Evolutionary conservation across 2,329 filamentous ascomycete genomes (phyloP), one percentile per base, ranked within the genome.

Genomic region (Nemania sp.): DNA sequence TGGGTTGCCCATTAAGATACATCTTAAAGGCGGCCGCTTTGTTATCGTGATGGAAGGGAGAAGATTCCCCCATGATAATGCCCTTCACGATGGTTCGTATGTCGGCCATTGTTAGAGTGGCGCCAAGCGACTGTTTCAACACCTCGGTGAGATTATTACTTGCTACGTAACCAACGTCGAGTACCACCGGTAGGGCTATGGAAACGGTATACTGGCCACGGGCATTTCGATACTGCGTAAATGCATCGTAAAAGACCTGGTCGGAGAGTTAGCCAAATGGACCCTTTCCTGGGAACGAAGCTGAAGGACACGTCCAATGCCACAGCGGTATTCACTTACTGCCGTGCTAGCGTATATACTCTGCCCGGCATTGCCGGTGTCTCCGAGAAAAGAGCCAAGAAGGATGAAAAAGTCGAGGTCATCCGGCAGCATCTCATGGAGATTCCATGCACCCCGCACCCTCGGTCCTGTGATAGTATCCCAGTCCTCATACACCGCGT

Each of bases 351-450:
- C 62, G 46, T 75, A 75, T 34, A 69, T 70, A 45, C 62, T 60
- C 51, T 75, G 73, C 4, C 60, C 64, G 1, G 62, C 42, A 29
- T 65, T 65, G 1, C 69, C 71, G 4, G 68, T 53, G 6, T 43
- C 51, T 15, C 63, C 56, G 10, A 43, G 61, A 64, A 6, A 65
- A 54, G 35, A 69, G 51, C 15, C 70, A 71, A 17, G 63, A 65
- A 47, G 67, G 34, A 73, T 53, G 54, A 73, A 74, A 55, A 74
- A 70, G 58, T 74, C 72, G 10, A 73, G 57, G 9, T 65, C 42
- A 11, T 18, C 45, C 25, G 25, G 64, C 49, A 48, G 51, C n/a
- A 60, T 9, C 5, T 64, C 54, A 18, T 64, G 58, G 3, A 64
- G 50, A 34, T 64, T 58, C 61, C 61, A 61, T 12, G 57, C 45